Evolutionary conservation across 192 early-diverging fungal genomes (phyloP).

Genomic region (Fimicolochytrium jonesii): DNA sequence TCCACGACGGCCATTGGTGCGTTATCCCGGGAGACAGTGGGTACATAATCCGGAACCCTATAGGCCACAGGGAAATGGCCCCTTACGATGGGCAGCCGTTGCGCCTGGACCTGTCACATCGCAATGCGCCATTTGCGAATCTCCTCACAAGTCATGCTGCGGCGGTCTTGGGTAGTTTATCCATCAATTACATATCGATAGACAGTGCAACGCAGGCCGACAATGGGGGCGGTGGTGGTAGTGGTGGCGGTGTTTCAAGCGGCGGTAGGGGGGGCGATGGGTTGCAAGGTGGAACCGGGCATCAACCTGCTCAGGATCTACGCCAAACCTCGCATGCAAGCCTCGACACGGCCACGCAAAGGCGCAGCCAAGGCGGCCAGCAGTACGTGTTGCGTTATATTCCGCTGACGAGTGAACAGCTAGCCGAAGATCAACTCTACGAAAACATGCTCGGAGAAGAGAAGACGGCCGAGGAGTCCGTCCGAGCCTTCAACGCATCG

Average conservation of each 20-base stretch:
- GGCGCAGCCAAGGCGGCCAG: neutral
- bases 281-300: neutral
- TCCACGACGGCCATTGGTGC: constrained; percentile 1
- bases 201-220: neutral
- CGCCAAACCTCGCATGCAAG: neutral
- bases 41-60: neutral
- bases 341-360: neutral
- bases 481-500: constrained; percentile 7
- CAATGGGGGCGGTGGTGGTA: neutral
- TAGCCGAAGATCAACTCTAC: neutral
- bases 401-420: neutral
- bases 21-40: neutral
- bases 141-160: constrained; percentile 4
- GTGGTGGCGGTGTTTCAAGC: neutral
- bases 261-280: neutral
- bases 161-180: neutral
- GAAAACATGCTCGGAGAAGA: neutral
- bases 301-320: neutral
- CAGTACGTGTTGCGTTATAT: neutral
- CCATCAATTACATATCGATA: neutral
- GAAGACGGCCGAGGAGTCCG: constrained; percentile 1
- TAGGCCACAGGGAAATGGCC: neutral
- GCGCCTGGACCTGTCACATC: constrained; percentile 3
- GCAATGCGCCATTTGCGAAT: constrained; percentile 4
- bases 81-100: neutral